phyloP scores from a whole-genome alignment of 1,284 basidiomycete genomes.

The Ustilago vetiveriae region DNA sequence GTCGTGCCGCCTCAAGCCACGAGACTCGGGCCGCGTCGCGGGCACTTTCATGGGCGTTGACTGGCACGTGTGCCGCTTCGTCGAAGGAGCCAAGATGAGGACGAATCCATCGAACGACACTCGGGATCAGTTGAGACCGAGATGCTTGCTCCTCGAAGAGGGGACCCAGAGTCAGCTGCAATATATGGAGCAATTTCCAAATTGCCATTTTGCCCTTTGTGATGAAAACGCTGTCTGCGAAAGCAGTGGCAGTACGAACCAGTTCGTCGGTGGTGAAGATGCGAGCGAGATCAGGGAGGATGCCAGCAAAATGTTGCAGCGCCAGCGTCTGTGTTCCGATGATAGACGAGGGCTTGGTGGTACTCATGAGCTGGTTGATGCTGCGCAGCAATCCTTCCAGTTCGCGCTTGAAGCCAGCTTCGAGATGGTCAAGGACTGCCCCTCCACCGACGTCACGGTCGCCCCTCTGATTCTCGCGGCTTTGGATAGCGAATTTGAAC shows the following conservation, averaged over 20 bases:
- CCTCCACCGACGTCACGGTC: constrained; percentile 76
- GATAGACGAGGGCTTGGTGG: constrained; percentile 79
- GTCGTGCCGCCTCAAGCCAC: constrained; percentile 88
- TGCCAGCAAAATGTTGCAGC: constrained; percentile 91
- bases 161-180: constrained; percentile 87
- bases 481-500: constrained; percentile 89
- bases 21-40: constrained; percentile 75
- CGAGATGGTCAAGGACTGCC: constrained; percentile 84
- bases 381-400: constrained; percentile 74
- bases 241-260: constrained; percentile 75
- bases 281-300: constrained; percentile 79
- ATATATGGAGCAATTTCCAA: constrained; percentile 92
- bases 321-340: constrained; percentile 85
- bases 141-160: constrained; percentile 85
- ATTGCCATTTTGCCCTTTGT: constrained; percentile 86
- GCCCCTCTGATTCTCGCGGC: constrained; percentile 84
- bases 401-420: constrained; percentile 80
- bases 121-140: constrained; percentile 83
- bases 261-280: constrained; percentile 59
- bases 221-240: constrained; percentile 83
- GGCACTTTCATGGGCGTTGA: constrained; percentile 44
- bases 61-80: constrained; percentile 32
- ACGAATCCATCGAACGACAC: constrained; percentile 90
- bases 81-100: constrained; percentile 93
- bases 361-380: constrained; percentile 88